Evolutionary conservation across 2,329 filamentous ascomycete species (phyloP).

Genomic region (Nemania sp.): DNA sequence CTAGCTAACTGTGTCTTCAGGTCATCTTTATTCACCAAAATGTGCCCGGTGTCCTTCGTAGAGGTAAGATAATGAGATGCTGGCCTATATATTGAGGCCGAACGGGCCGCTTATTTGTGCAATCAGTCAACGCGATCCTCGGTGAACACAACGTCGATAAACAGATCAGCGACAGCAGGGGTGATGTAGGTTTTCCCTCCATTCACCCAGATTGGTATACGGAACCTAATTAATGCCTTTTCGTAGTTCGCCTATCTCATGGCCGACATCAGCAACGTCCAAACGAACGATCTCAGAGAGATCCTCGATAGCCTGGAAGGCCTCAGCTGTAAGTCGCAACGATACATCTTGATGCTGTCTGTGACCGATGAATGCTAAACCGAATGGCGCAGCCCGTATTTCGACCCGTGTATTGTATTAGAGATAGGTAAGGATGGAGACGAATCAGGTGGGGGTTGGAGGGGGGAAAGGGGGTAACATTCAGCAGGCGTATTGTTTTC

Average conservation of each 20-base stretch:
- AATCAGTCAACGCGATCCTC: constrained; percentile 88
- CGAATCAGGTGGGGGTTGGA: too few relatives aligned
- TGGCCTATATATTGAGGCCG: background rate
- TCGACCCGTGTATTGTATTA: constrained; percentile 48
- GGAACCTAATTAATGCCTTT: constrained; percentile 16
- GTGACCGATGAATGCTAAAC: constrained; percentile 25
- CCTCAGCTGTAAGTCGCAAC: constrained; percentile 69
- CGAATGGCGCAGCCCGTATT: constrained; percentile 39
- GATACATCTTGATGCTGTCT: background rate
- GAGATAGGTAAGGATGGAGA: constrained; percentile 1
- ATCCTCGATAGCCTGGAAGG: constrained; percentile 82
- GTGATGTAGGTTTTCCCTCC: constrained; percentile 68
- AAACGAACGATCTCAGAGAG: constrained; percentile 78
- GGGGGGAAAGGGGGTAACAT: constrained; percentile 16
- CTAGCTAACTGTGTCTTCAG: constrained; percentile 45
- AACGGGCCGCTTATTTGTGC: constrained; percentile 17
- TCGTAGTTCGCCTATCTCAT: constrained; percentile 84
- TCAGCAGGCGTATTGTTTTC: constrained; percentile 21
- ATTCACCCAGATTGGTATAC: background rate
- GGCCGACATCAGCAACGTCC: constrained; percentile 93
- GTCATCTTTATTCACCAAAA: constrained; percentile 98
- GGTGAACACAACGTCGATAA: constrained; percentile 98
- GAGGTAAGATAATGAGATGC: constrained; percentile 54
- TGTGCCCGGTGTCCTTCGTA: constrained; percentile 89
- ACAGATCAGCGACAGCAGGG: constrained; percentile 95